Percentiles rank a stretch among this genome's conserved stretches.
These are phyloP conservation scores for Gleditsia sinensis DNA, from an alignment of 306 rosid genomes.

Conservation along the genomic window DNA sequence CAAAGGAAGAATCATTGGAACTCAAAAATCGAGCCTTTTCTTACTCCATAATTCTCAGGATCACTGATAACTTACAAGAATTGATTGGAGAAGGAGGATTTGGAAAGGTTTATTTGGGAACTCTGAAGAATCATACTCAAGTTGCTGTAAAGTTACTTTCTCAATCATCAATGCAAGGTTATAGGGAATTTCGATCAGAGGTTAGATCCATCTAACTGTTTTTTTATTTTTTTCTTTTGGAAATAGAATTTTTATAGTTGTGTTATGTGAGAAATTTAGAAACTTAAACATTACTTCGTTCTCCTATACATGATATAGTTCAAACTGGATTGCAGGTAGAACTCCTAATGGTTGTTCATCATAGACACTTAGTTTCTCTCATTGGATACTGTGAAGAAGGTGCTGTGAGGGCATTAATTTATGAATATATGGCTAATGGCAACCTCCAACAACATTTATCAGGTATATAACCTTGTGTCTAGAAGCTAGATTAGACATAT, in stretches of 20 bases:
- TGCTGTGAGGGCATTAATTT: conserved; percentile 34
- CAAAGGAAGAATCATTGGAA: not conserved
- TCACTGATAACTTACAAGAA: conserved; percentile 33
- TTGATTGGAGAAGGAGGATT: conserved; percentile 46
- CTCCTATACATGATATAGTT: no score
- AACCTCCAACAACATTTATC: conserved; percentile 38
- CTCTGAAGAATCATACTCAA: conserved; percentile 19
- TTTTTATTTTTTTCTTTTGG: no score
- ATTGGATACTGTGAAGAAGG: conserved; percentile 43
- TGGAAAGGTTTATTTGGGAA: conserved; percentile 38
- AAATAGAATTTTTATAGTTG: no score
- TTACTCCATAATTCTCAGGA: conserved; percentile 30
- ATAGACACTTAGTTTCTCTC: conserved; percentile 49
- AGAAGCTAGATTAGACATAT: no score
- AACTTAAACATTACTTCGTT: no score
- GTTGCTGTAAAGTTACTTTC: conserved; percentile 47
- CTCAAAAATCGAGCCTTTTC: conserved; percentile 24
- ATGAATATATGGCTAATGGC: conserved; percentile 39
- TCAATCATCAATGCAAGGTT: conserved; percentile 38
- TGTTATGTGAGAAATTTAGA: no score
- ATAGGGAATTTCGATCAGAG: conserved; percentile 36
- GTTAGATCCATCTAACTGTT: not conserved
- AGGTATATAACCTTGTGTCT: no score
- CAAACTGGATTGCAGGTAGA: conserved; percentile 38
- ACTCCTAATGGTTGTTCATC: conserved; percentile 49